Percentiles rank a stretch among this genome's conserved stretches.
Evolutionary conservation across 2,329 filamentous ascomycete genomes (phyloP).

Genomic region (Colletotrichum costaricense): DNA sequence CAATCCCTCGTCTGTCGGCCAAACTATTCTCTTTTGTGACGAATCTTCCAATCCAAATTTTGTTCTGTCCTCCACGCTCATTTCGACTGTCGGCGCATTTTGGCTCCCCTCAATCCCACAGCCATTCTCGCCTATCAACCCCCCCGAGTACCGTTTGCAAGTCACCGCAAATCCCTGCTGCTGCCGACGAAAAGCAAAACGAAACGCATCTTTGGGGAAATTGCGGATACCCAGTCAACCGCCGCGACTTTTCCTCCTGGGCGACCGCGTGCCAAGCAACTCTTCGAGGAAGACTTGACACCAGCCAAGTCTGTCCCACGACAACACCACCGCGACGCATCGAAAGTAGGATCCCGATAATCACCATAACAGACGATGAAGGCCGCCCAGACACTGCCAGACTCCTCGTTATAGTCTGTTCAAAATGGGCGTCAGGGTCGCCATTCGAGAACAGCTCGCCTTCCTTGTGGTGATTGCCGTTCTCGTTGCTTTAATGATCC

Average conservation of each 20-base stretch:
- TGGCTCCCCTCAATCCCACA: neutral
- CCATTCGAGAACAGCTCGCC: slow-evolving; percentile 88
- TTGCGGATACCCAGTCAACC: slow-evolving; percentile 8
- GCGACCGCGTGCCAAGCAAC: slow-evolving; percentile 23
- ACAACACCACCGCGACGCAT: neutral
- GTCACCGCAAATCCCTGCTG: neutral
- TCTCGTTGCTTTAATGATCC: slow-evolving; percentile 79
- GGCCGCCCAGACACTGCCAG: slow-evolving; percentile 23
- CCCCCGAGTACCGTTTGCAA: neutral
- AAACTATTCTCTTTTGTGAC: slow-evolving; percentile 4
- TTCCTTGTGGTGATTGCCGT: slow-evolving; percentile 81
- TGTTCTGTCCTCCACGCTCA: slow-evolving; percentile 5
- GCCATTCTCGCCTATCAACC: neutral
- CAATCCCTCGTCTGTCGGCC: neutral
- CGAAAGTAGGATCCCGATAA: neutral
- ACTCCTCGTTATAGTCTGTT: slow-evolving; percentile 32
- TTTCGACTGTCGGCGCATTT: neutral
- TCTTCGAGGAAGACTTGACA: neutral
- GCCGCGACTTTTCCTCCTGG: slow-evolving; percentile 3
- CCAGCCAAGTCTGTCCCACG: neutral
- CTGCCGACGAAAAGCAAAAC: neutral
- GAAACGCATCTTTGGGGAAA: neutral
- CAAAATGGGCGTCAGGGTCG: slow-evolving; percentile 75
- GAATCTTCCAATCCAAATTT: neutral
- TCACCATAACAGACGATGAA: slow-evolving; percentile 34